Evolutionary conservation across 2,329 filamentous ascomycete genomes (phyloP).

Genomic region (Sporothrix curviconia): DNA sequence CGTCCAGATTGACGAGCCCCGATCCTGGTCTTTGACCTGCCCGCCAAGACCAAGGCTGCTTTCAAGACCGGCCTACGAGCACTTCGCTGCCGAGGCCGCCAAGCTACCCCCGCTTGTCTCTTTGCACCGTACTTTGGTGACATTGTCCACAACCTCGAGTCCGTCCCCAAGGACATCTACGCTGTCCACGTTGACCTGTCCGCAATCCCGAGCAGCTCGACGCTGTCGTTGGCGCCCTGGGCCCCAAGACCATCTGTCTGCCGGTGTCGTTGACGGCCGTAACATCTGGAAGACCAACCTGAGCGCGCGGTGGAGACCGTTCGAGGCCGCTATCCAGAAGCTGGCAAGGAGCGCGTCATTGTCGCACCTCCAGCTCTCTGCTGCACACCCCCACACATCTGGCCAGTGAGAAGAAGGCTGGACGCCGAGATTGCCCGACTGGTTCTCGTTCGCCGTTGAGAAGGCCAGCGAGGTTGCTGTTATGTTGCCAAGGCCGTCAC

Average conservation of each 20-base stretch:
- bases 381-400: slow-evolving; percentile 99
- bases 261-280: slow-evolving; percentile 94
- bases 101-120: slow-evolving; percentile 80
- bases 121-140: slow-evolving; percentile 99
- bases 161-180: slow-evolving; percentile 71
- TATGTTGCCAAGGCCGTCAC: slow-evolving; percentile 97
- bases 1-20: slow-evolving; percentile 97
- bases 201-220: slow-evolving; percentile 97
- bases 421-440: slow-evolving; percentile 87
- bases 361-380: slow-evolving; percentile 93
- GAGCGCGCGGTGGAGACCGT: slow-evolving; percentile 81
- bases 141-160: slow-evolving; percentile 97
- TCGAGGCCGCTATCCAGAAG: slow-evolving; percentile 86
- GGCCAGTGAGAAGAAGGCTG: slow-evolving; percentile 96
- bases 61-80: slow-evolving; percentile 98
- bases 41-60: slow-evolving; percentile 82
- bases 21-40: slow-evolving; percentile 91
- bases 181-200: slow-evolving; percentile 90
- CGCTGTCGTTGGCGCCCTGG: slow-evolving; percentile 73
- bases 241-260: slow-evolving; percentile 84
- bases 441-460: slow-evolving; percentile 97
- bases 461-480: slow-evolving; percentile 86
- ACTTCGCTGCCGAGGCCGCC: slow-evolving; percentile 67
- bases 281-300: slow-evolving; percentile 99
- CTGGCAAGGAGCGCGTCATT: slow-evolving; percentile 97